These are phyloP conservation scores for Oleoguttula mirabilis DNA, from an alignment of 495 filamentous ascomycete species.

Conservation along the genomic window DNA sequence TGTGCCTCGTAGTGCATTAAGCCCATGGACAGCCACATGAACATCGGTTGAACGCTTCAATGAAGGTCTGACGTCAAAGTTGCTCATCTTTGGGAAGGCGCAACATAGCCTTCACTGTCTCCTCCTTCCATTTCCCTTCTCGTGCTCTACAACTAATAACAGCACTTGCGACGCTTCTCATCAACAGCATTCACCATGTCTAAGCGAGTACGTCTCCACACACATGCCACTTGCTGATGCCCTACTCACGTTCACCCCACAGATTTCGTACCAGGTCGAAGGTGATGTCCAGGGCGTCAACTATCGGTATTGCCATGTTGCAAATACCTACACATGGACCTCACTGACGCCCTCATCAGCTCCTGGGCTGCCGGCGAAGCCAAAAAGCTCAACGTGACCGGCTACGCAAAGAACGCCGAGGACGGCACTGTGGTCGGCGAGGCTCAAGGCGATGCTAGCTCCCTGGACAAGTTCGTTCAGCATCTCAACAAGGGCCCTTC, in stretches of 20 bases:
- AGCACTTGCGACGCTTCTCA: slow-evolving; percentile 15
- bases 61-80: too few species aligned
- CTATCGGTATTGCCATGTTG: slow-evolving; percentile 44
- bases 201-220: slow-evolving; percentile 16
- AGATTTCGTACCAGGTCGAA: slow-evolving; percentile 30
- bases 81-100: too few species aligned
- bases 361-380: slow-evolving; percentile 63
- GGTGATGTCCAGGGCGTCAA: slow-evolving; percentile 45
- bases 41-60: too few species aligned
- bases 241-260: too few species aligned
- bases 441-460: slow-evolving; percentile 59
- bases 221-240: too few species aligned
- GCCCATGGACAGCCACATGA: too few species aligned
- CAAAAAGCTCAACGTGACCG: slow-evolving; percentile 50
- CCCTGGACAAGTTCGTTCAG: slow-evolving; percentile 56
- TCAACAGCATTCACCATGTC: slow-evolving; percentile 18
- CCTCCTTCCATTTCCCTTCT: too few species aligned
- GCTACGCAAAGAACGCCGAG: slow-evolving; percentile 66
- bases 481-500: slow-evolving; percentile 63
- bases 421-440: slow-evolving; percentile 80
- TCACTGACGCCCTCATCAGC: slow-evolving; percentile 29
- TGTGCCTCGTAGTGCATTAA: too few species aligned
- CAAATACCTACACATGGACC: neutral
- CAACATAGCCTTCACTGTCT: too few species aligned
- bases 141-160: too few species aligned